A percentile compares a stretch with the other conserved stretches of the same genome.
Conservation (phyloP, 2,329 filamentous ascomycete genomes). For the Colletotrichum horii region DNA sequence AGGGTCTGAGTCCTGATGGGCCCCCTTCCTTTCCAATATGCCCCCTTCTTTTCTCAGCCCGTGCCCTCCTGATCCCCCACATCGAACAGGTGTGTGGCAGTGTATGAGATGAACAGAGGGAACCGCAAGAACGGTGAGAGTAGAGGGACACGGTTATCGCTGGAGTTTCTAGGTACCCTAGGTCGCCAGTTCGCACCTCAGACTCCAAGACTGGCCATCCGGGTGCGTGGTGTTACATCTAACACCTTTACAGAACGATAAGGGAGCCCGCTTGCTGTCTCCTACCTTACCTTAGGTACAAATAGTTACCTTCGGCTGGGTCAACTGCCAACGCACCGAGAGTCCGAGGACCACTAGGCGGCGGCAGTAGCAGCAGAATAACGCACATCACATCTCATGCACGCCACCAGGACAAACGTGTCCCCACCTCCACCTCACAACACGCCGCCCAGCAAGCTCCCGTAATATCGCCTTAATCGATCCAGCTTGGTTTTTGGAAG, state of each 20-base stretch:
- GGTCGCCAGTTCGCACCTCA: not conserved
- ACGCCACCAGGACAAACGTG: not conserved
- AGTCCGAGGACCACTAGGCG: not conserved
- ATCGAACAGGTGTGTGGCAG: not conserved
- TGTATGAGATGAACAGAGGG: not conserved
- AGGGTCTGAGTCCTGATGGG: not conserved
- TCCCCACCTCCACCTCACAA: not conserved
- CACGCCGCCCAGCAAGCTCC: not conserved
- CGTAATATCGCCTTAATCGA: not conserved
- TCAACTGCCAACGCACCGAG: not conserved
- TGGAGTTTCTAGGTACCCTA: not conserved
- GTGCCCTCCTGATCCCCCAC: not conserved
- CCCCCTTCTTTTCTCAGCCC: not conserved
- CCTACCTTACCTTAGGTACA: too few species aligned
- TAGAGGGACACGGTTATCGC: not conserved
- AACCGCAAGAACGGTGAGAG: not conserved
- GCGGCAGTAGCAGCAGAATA: not conserved
- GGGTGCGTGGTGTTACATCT: not conserved
- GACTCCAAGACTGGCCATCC: not conserved
- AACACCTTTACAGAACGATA: not conserved
- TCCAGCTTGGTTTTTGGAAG: not conserved
- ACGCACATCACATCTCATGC: not conserved
- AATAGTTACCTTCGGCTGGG: not conserved
- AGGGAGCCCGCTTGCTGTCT: not conserved
- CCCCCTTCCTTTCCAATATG: not conserved